phyloP scores from a whole-genome alignment of 495 filamentous ascomycete species.

The Sordaria brevicollis region DNA sequence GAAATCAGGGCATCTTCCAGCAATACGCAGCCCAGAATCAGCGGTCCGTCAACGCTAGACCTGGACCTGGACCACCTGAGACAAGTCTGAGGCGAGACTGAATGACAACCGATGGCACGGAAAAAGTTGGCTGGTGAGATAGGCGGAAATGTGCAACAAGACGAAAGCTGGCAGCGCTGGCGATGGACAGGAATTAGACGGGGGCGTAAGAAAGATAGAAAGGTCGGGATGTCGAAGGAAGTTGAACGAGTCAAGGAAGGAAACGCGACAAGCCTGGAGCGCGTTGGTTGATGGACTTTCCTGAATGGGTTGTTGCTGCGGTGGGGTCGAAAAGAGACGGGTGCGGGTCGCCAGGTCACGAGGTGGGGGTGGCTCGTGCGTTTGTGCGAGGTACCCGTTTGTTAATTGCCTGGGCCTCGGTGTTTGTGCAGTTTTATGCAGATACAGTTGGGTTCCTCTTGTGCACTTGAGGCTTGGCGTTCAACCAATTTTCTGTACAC shows the following conservation, averaged over 20 bases:
- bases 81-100: neutral
- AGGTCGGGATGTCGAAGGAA: neutral
- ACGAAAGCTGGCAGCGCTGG: neutral
- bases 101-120: neutral
- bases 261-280: neutral
- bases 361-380: neutral
- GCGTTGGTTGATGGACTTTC: neutral
- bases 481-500: neutral
- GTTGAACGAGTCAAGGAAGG: neutral
- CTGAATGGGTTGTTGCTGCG: neutral
- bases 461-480: neutral
- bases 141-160: neutral
- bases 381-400: neutral
- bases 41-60: neutral
- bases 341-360: neutral
- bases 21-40: neutral
- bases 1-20: neutral
- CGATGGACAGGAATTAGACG: neutral
- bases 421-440: neutral
- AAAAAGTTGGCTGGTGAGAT: neutral
- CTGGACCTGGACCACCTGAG: neutral
- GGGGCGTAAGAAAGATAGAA: neutral
- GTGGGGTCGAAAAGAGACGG: neutral
- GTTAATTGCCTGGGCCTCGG: too few species aligned
- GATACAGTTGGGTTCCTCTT: neutral